Evolutionary conservation across 768 basidiomycete genomes (phyloP), one percentile per base, ranked within the genome.

Genomic region (Multifurca ochricompacta): DNA sequence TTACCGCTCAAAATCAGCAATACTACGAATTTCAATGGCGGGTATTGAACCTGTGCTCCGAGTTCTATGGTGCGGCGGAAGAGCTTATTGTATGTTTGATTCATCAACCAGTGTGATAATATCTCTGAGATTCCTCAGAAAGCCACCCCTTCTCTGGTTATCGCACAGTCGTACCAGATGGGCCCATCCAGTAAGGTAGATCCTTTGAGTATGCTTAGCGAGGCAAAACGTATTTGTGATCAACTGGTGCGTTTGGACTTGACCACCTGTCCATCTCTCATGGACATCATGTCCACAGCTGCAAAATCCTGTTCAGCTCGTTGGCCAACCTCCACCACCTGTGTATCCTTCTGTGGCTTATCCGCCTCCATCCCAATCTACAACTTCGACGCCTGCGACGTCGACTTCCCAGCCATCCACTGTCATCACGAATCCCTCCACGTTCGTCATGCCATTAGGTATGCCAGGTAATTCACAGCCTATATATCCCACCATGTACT

Each of bases 21-120:
- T 89, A 87, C 67, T 87, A 87, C 67, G 86, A 90, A 64, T 90
- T 90, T 63, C 87, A 90, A 66, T 90, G 87, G 87, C 80, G 86
- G 50, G 80, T 88, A 36, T 67, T 90, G 53, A 87, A 87, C 63
- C 71, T 91, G 36, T 91, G 87, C 67, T 82, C 85, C 1, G 88
- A 91, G 65, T 91, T 91, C 66, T 91, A 91, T 69, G 83, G 81
- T 25, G 87, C 87, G 6, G 87, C 87, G 16, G 87, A 89, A 67
- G 87, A 91, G 67, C 77, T 91, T 42, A 77, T 91, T 54, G 87
- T 90, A 68, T 68, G 85, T 79, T 58, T 32, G 27, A 27, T 18
- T 27, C 32, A 47, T 45, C 54, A 36, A 32, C 45, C 42, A 25
- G 53, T 34, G 56, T 53, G 54, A 46, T 59, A 48, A 37, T 30